A percentile compares a stretch with the other conserved stretches of the same genome.
Evolutionary conservation across 495 filamentous ascomycete species (phyloP).

Genomic region (Parachaetomium inaequale): DNA sequence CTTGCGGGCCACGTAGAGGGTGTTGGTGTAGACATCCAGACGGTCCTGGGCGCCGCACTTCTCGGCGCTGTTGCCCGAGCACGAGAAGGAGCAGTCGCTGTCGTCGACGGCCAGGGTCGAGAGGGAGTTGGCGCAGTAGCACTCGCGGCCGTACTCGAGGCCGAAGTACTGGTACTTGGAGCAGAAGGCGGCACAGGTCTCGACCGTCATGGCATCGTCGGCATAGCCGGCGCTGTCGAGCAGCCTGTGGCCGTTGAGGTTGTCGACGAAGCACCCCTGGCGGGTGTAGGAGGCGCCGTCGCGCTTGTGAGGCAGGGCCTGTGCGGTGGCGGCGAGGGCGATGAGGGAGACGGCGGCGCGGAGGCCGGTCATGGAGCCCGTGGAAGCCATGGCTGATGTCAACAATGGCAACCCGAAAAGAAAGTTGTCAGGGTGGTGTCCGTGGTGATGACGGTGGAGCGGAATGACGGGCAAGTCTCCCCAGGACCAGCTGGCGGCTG

Average conservation of each 20-base stretch:
- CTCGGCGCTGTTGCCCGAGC: slow-evolving; percentile 41
- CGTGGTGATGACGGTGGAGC: too few species aligned
- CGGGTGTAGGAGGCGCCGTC: slow-evolving; percentile 7
- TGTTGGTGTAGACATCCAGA: slow-evolving; percentile 46
- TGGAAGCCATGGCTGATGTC: background rate
- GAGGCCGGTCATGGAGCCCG: background rate
- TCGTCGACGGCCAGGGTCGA: slow-evolving; percentile 6
- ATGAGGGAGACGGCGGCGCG: slow-evolving; percentile 13
- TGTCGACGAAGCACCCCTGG: slow-evolving; percentile 18
- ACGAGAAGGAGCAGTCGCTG: slow-evolving; percentile 46
- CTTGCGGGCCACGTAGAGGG: slow-evolving; percentile 6
- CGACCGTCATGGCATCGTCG: slow-evolving; percentile 55
- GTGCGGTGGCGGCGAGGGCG: slow-evolving; percentile 11
- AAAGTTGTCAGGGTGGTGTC: too few species aligned
- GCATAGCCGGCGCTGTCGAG: slow-evolving; percentile 47
- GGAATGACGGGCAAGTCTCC: background rate
- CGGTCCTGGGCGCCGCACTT: slow-evolving; percentile 47
- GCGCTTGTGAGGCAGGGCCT: slow-evolving; percentile 16
- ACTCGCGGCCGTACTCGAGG: slow-evolving; percentile 27
- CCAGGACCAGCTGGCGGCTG: background rate
- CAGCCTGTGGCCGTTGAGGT: slow-evolving; percentile 44
- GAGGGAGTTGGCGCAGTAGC: slow-evolving; percentile 36
- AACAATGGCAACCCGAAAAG: too few species aligned
- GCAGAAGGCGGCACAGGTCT: slow-evolving; percentile 57
- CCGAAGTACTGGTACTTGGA: slow-evolving; percentile 36